A percentile compares a stretch with the other conserved stretches of the same genome.
Evolutionary conservation across 192 early-diverging fungal genomes (phyloP).

Genomic region (Borealophlyctis nickersoniae): DNA sequence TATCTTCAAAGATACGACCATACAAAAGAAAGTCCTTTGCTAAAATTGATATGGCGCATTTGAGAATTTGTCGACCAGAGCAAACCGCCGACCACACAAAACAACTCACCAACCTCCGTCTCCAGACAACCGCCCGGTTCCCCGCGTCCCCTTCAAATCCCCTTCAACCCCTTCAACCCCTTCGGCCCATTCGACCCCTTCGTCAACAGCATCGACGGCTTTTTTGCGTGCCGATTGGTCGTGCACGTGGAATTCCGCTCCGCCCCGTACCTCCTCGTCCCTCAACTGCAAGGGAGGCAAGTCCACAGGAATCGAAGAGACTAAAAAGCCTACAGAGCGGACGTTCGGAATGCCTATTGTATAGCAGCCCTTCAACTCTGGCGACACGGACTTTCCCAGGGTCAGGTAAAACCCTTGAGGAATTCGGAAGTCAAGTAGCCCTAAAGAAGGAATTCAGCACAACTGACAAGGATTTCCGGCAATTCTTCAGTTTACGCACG

Average conservation of each 20-base stretch:
- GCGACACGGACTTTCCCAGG: slow-evolving; percentile 72
- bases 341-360: slow-evolving; percentile 58
- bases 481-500: too few relatives aligned
- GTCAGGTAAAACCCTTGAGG: slow-evolving; percentile 70
- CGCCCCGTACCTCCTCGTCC: slow-evolving; percentile 16
- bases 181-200: too few relatives aligned
- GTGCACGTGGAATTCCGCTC: too few relatives aligned
- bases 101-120: too few relatives aligned
- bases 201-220: too few relatives aligned
- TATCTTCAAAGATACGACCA: slow-evolving; percentile 70
- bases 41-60: too few relatives aligned
- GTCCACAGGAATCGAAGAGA: slow-evolving; percentile 66
- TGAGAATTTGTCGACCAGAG: too few relatives aligned
- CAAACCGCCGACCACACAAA: too few relatives aligned
- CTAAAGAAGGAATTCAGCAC: slow-evolving; percentile 21
- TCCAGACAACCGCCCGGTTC: neutral
- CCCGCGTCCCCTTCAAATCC: neutral
- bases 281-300: slow-evolving; percentile 11
- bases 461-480: slow-evolving; percentile 19
- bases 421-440: slow-evolving; percentile 77
- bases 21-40: slow-evolving; percentile 62
- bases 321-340: slow-evolving; percentile 75
- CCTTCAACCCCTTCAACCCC: neutral
- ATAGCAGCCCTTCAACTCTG: slow-evolving; percentile 74
- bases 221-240: too few relatives aligned